These are phyloP conservation scores for Pichia sporocuriosa DNA, from an alignment of 805 yeast species.

Conservation along the genomic window DNA sequence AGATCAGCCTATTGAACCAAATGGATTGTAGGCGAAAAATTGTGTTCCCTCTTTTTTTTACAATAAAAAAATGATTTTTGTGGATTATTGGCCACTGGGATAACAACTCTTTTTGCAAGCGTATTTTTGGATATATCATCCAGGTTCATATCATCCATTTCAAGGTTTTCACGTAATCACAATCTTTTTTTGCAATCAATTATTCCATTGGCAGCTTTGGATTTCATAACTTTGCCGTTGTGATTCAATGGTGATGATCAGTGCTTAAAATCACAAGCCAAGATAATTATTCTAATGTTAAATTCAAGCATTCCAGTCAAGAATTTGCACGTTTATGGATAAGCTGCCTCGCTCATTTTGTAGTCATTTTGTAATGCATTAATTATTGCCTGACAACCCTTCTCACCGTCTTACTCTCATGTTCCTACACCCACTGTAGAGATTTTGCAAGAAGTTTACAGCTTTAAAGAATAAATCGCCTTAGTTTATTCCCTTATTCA, in stretches of 20 bases:
- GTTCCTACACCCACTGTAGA: constrained; percentile 58
- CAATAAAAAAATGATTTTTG: constrained; percentile 37
- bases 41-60: constrained; percentile 38
- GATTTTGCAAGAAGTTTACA: constrained; percentile 45
- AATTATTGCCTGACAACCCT: constrained; percentile 40
- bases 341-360: constrained; percentile 69
- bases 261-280: constrained; percentile 47
- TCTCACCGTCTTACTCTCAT: constrained; percentile 34
- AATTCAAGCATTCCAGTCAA: constrained; percentile 33
- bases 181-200: constrained; percentile 16
- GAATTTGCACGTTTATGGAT: constrained; percentile 28
- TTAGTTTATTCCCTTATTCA: not conserved
- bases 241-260: constrained; percentile 35
- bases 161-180: constrained; percentile 61
- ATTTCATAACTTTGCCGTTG: constrained; percentile 41
- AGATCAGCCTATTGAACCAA: constrained; percentile 41
- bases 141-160: constrained; percentile 64
- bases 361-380: constrained; percentile 60
- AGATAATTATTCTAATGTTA: constrained; percentile 40
- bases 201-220: constrained; percentile 46
- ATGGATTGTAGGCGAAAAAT: constrained; percentile 56
- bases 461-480: constrained; percentile 6
- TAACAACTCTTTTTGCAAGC: too few species aligned
- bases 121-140: too few species aligned
- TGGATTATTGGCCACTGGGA: too few species aligned